phyloP scores from a whole-genome alignment of 495 filamentous ascomycete species.

The Penicillium turbatum region DNA sequence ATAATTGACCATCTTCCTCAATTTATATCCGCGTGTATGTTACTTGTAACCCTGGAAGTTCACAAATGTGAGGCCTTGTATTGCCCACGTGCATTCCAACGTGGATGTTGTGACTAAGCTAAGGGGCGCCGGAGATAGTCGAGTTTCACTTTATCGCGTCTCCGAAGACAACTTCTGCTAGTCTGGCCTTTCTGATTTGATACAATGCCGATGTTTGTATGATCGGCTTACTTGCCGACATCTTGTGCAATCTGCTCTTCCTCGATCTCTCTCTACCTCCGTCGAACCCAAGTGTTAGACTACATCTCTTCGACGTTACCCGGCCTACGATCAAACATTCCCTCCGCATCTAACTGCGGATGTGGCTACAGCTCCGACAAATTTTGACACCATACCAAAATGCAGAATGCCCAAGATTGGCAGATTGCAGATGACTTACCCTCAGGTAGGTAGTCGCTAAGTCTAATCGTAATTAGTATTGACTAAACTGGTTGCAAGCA shows the following conservation, averaged over 20 bases:
- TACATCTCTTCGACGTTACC: not conserved
- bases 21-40: not conserved
- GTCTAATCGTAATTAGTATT: not conserved
- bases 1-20: slow-evolving; percentile 1
- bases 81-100: slow-evolving; percentile 3
- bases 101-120: not conserved
- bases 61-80: not conserved
- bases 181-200: not conserved
- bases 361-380: slow-evolving; percentile 8
- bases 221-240: not conserved
- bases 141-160: not conserved
- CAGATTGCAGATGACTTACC: slow-evolving; percentile 12
- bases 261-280: not conserved
- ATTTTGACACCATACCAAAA: slow-evolving; percentile 13
- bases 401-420: slow-evolving; percentile 24
- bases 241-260: not conserved
- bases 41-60: not conserved
- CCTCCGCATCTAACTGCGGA: slow-evolving; percentile 5
- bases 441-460: slow-evolving; percentile 12
- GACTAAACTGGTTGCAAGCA: slow-evolving; percentile 4
- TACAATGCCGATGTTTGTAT: not conserved
- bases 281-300: slow-evolving; percentile 1
- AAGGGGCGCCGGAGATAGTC: not conserved
- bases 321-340: not conserved
- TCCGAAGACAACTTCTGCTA: not conserved